These are phyloP conservation scores for Dothideomycetidae sp. DNA, from an alignment of 2,329 filamentous ascomycete genomes.

Conservation along the genomic window DNA sequence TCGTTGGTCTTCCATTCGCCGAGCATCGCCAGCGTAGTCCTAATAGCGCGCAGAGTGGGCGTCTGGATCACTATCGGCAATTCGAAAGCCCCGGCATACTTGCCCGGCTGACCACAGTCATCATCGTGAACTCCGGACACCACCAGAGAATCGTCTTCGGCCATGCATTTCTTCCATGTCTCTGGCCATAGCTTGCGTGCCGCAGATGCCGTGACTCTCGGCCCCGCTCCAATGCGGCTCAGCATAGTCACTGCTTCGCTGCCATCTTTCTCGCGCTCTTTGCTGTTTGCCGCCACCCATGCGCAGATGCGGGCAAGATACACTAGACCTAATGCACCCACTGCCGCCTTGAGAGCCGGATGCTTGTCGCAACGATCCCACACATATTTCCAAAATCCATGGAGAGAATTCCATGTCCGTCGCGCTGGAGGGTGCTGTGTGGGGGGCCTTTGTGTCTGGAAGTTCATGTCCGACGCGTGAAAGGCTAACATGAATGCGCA, in stretches of 20 bases:
- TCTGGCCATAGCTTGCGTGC: background rate
- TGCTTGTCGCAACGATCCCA: background rate
- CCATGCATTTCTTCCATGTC: background rate
- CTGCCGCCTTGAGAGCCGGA: background rate
- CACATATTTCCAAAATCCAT: constrained; percentile 3
- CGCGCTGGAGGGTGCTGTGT: background rate
- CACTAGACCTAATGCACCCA: constrained; percentile 3
- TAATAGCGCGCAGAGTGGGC: background rate
- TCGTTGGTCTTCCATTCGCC: constrained; percentile 6
- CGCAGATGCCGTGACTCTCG: background rate
- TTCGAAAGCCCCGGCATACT: constrained; percentile 4
- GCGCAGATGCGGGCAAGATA: constrained; percentile 1
- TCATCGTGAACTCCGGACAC: background rate
- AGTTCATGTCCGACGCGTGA: constrained; percentile 1
- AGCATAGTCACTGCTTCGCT: background rate
- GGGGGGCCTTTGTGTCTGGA: background rate
- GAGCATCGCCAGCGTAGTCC: constrained; percentile 7
- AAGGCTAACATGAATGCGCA: constrained; percentile 6
- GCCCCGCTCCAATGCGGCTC: background rate
- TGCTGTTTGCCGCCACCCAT: constrained; percentile 1
- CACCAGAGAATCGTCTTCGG: background rate
- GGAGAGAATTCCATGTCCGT: constrained; percentile 4
- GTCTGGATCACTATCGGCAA: constrained; percentile 5
- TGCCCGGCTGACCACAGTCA: constrained; percentile 1
- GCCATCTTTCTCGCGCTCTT: background rate